Percentiles rank a stretch among this genome's conserved stretches.
These are phyloP conservation scores for Paramyrothecium roridum DNA, from an alignment of 2,329 filamentous ascomycete genomes.

Conservation along the genomic window DNA sequence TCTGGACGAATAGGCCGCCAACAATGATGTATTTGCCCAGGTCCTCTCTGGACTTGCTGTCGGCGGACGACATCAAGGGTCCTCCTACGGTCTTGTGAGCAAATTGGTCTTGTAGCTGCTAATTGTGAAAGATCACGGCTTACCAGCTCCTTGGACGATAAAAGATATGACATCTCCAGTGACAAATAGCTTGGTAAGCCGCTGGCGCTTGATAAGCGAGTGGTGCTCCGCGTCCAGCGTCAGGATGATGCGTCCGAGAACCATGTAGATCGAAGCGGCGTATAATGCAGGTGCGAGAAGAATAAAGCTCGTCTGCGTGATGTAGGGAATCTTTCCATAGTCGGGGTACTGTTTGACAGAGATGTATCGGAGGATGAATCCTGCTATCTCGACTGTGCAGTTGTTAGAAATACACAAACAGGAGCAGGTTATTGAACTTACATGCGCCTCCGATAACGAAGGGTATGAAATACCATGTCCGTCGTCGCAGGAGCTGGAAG, in stretches of 20 bases:
- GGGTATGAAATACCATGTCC: slow-evolving; percentile 47
- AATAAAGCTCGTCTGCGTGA: background rate
- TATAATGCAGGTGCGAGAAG: background rate
- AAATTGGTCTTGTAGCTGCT: too few species aligned
- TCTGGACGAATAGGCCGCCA: slow-evolving; percentile 47
- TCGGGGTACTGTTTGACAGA: background rate
- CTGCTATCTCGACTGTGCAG: too few species aligned
- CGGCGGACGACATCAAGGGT: too few species aligned
- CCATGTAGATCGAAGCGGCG: background rate
- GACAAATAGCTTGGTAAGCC: background rate
- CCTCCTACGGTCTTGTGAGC: too few species aligned
- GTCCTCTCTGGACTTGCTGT: too few species aligned
- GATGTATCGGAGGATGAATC: too few species aligned
- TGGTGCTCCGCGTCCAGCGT: background rate
- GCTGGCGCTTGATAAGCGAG: background rate
- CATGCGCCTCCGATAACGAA: slow-evolving; percentile 47
- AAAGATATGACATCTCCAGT: background rate
- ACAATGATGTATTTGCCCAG: slow-evolving; percentile 39
- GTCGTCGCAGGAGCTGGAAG: slow-evolving; percentile 31
- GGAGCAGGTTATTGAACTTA: too few species aligned
- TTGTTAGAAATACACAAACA: too few species aligned
- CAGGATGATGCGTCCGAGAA: background rate
- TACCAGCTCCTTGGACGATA: background rate
- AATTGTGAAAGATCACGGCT: too few species aligned
- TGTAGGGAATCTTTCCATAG: background rate